Evolutionary conservation across 495 filamentous ascomycete genomes (phyloP).

Genomic region (Xylaria curta): DNA sequence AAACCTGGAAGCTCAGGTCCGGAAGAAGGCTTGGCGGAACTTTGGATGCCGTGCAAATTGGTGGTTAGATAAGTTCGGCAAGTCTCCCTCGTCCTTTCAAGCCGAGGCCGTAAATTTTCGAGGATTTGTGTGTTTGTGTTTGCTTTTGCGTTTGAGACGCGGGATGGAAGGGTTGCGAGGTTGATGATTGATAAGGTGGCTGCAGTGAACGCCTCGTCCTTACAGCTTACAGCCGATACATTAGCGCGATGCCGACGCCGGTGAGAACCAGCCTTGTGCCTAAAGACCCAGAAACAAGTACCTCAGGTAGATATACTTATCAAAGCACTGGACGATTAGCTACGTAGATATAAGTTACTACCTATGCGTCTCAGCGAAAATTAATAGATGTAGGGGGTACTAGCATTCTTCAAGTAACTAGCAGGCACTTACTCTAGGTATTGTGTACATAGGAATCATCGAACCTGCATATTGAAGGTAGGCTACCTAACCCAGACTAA

Average conservation of each 20-base stretch:
- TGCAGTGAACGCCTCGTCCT: not conserved
- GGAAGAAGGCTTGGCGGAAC: not conserved
- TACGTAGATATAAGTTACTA: not conserved
- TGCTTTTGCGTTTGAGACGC: slow-evolving; percentile 9
- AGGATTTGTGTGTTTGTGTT: slow-evolving; percentile 2
- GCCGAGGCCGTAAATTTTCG: not conserved
- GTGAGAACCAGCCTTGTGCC: not conserved
- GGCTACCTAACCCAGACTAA: not conserved
- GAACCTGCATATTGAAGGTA: not conserved
- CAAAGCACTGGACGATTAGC: no score
- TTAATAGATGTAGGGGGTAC: not conserved
- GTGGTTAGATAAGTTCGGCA: not conserved
- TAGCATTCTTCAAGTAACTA: no score
- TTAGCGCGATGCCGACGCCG: not conserved
- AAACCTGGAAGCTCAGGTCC: not conserved
- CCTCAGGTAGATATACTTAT: not conserved
- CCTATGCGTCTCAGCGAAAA: not conserved
- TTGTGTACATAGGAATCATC: no score
- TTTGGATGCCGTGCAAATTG: not conserved
- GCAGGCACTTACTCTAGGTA: no score
- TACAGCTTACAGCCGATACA: not conserved
- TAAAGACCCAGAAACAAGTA: not conserved
- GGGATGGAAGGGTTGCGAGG: not conserved
- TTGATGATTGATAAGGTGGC: slow-evolving; percentile 18
- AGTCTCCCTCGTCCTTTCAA: not conserved